Conservation (phyloP, 257 asterid genomes). For the Solanum piurae region DNA sequence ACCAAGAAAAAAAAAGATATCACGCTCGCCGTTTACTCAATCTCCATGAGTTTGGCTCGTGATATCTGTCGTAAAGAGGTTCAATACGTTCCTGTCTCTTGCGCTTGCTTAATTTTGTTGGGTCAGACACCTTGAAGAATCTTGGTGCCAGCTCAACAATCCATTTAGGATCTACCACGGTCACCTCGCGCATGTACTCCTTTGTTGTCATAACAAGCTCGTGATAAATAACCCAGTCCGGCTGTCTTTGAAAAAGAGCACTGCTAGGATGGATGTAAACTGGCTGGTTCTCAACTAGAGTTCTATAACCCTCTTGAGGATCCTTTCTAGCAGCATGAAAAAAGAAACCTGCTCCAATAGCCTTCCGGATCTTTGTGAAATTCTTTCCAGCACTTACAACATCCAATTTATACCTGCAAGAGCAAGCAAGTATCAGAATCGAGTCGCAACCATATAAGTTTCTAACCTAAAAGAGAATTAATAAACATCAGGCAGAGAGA, state of each 20-base stretch:
- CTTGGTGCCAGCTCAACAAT: constrained; percentile 95
- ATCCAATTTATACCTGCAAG: constrained; percentile 68
- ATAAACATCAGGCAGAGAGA: background rate
- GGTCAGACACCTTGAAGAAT: constrained; percentile 80
- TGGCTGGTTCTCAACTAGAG: constrained; percentile 83
- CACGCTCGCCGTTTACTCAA: constrained; percentile 90
- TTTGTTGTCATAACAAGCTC: constrained; percentile 93
- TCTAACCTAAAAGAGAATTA: background rate
- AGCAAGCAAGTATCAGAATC: background rate
- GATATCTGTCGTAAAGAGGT: constrained; percentile 87
- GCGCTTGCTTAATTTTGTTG: constrained; percentile 93
- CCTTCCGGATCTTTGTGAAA: constrained; percentile 76
- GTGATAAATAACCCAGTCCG: constrained; percentile 94
- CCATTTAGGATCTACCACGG: constrained; percentile 91
- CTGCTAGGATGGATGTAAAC: constrained; percentile 97
- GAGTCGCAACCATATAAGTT: background rate
- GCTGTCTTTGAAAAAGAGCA: constrained; percentile 85
- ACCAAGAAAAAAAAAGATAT: background rate
- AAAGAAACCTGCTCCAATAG: constrained; percentile 89
- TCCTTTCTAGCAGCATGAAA: constrained; percentile 89
- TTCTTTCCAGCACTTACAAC: constrained; percentile 80
- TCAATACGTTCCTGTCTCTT: constrained; percentile 95
- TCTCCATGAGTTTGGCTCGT: constrained; percentile 95
- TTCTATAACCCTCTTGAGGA: constrained; percentile 85
- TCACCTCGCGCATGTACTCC: constrained; percentile 95